Evolutionary conservation across 352 stramenopile species (phyloP), one percentile per base, ranked within the genome.

Genomic region (Phytophthora fragariae): DNA sequence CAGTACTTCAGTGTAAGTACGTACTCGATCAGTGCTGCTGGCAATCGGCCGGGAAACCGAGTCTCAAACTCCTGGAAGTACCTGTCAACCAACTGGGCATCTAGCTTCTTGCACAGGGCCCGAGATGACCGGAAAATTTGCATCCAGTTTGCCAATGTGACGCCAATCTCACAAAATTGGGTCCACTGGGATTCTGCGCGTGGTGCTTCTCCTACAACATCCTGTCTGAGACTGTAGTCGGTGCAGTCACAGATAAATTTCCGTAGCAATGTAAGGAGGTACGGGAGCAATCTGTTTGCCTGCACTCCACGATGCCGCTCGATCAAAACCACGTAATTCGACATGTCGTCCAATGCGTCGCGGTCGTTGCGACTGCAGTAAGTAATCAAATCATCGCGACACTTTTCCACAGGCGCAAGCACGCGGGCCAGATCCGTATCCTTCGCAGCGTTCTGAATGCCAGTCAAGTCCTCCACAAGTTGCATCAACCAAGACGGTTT

Each of bases 401-500:
- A 53, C 17, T 21, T 50, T 12, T 35, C 19, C 35, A 62, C 17
- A 31, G 56, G 37, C 2, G 35, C 37, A 12, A 63, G 15, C 17
- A 63, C 37, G 2, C 50, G 17, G 29, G 19, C 39, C 17, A 55
- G 41, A 11, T 12, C 19, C 11, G 37, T 63, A 12, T 17, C 33
- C 15, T 56, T 65, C 14, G 56, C 55, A 10, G 56, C 24, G 53
- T 52, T 56, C 19, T 47, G 33, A 44, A 71, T 14, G 53, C 50
- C 46, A 27, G 29, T 71, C 2, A 71, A 24, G 46, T 71, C 57
- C 17, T 65, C 55, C 15, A 71, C 55, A 37, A 71, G 47, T 21
- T 71, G 64, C 33, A 71, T 71, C 6, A 65, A 19, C 47, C 54
- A 70, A 17, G 54, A 54, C 5, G 41, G 31, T 9, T 70, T 70